Base-by-base conservation (phyloP, 257 asterid species). In the Jasminum sambac region DNA sequence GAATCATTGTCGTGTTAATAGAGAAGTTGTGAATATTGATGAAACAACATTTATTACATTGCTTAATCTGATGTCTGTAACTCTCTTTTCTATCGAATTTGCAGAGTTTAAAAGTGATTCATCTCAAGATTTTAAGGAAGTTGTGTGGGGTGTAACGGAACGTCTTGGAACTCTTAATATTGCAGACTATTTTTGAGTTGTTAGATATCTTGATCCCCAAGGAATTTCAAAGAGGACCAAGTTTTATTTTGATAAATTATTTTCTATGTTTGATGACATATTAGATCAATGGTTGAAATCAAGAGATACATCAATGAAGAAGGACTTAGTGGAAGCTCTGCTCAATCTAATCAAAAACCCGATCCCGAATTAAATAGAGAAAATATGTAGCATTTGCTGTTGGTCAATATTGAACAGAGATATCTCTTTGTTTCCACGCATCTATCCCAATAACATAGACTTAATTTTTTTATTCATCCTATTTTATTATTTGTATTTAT, bases 291-390 rank as follows among this genome's bases (percentile, higher is more conserved):
- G n/a, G n/a, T n/a, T n/a, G n/a, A n/a, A n/a, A n/a, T n/a, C n/a
- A n/a, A n/a, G n/a, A n/a, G n/a, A n/a, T n/a, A n/a, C n/a, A n/a
- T n/a, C n/a, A 1, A 3, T 25, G 59, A 69, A 30, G 39, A 58
- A 36, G 19, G 86, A 82, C 58, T 19, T 78, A 67, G n/a, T 78
- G 34, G 79, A 82, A 37, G 58, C 67, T n/a, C 81, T 81, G 0
- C 63, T 81, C 36, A 79, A 81, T 48, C 50, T 74, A 17, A 17
- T n/a, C 69, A 43, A n/a, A 24, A 13, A 12, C 7, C 26, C 17
- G 72, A 68, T 14, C 42, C 71, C 8, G 75, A 76, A 8, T 66
- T 72, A 6, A 77, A 60, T 43, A 6, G 16, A 1, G 46, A 67
- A n/a, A 71, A 67, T 6, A 77, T 77, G 1, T 61, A 68, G 8